Evolutionary conservation across 768 basidiomycete species (phyloP).

Genomic region (Cyclocybe cylindracea): DNA sequence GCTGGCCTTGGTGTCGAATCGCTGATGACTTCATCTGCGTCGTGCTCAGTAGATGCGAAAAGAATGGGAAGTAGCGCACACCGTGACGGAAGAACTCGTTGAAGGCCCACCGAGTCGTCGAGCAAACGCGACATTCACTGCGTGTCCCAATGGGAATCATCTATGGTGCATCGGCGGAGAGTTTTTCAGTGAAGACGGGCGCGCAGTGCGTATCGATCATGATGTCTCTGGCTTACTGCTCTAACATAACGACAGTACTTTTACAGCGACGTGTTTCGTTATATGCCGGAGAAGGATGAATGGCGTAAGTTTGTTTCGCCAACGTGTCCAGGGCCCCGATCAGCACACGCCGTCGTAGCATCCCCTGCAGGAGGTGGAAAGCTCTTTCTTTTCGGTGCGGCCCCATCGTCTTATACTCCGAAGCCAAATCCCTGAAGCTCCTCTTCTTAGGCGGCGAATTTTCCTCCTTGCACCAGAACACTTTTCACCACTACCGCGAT

Average conservation of each 20-base stretch:
- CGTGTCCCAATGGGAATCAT: conserved; percentile 80
- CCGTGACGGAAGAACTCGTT: conserved; percentile 83
- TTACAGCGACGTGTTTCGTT: conserved; percentile 87
- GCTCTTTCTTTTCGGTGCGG: conserved; percentile 74
- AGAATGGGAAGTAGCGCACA: conserved; percentile 83
- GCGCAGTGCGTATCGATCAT: conserved; percentile 51
- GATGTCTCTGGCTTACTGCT: background rate
- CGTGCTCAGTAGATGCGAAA: conserved; percentile 63
- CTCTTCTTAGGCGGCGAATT: conserved; percentile 72
- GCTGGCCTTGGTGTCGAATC: conserved; percentile 8
- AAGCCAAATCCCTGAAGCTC: background rate
- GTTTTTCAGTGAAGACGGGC: conserved; percentile 85
- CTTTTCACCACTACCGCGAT: conserved; percentile 87
- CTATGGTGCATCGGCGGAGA: conserved; percentile 88
- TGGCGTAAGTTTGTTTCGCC: conserved; percentile 86
- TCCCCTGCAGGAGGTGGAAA: conserved; percentile 83
- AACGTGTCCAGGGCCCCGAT: conserved; percentile 85
- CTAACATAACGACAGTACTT: conserved; percentile 54
- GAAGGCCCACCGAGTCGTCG: conserved; percentile 81
- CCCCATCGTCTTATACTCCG: background rate
- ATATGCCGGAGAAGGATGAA: conserved; percentile 89
- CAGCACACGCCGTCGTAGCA: conserved; percentile 81
- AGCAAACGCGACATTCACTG: conserved; percentile 80
- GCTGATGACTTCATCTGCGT: background rate
- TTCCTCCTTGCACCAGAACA: conserved; percentile 78